phyloP scores from a whole-genome alignment of 805 yeast species.

The Yamadazyma akitaensis region DNA sequence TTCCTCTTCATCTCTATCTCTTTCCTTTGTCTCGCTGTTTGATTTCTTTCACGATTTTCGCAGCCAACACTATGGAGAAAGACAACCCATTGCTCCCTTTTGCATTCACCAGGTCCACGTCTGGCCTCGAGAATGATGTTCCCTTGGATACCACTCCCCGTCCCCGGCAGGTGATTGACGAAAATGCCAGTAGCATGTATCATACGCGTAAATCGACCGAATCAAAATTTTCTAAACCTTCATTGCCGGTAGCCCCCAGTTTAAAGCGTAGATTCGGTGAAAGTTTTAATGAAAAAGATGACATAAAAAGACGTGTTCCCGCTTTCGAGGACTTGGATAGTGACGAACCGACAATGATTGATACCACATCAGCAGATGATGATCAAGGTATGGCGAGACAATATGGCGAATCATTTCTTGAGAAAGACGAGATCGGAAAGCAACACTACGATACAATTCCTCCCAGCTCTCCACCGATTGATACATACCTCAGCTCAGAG shows the following conservation, averaged over 20 bases:
- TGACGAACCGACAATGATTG: constrained; percentile 20
- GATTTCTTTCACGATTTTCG: background rate
- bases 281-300: constrained; percentile 41
- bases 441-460: constrained; percentile 15
- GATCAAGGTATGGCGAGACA: background rate
- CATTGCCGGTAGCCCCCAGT: constrained; percentile 24
- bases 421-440: constrained; percentile 2
- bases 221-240: constrained; percentile 14
- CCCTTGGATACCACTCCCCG: constrained; percentile 40
- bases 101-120: constrained; percentile 38
- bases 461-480: constrained; percentile 41
- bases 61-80: constrained; percentile 23
- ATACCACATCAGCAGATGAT: constrained; percentile 11
- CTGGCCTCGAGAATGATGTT: constrained; percentile 20
- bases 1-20: background rate
- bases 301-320: constrained; percentile 32
- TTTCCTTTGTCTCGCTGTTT: background rate
- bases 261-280: constrained; percentile 42
- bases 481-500: constrained; percentile 28
- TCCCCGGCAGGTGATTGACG: constrained; percentile 36
- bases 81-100: constrained; percentile 46
- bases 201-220: constrained; percentile 30
- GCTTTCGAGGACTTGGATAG: constrained; percentile 12
- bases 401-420: background rate
- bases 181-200: constrained; percentile 43